A percentile compares a stretch with the other conserved stretches of the same genome.
Evolutionary conservation across 306 rosid genomes (phyloP).

Genomic region (Castanea sativa): DNA sequence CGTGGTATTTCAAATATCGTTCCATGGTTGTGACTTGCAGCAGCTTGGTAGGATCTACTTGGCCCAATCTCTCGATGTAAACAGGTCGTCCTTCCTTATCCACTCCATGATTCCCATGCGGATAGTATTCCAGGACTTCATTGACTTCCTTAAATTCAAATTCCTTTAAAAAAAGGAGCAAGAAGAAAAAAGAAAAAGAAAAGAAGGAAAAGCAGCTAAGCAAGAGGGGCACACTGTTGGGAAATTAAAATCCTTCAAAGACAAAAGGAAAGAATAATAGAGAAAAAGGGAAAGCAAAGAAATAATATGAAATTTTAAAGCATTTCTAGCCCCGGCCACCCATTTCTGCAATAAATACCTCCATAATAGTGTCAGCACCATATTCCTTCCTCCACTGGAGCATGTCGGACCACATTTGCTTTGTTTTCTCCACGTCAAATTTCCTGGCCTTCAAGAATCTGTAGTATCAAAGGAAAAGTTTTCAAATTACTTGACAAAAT

Average conservation of each 20-base stretch:
- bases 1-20: conserved; percentile 78
- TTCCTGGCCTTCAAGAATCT: conserved; percentile 94
- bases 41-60: conserved; percentile 61
- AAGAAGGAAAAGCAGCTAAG: background rate
- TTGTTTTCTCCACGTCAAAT: conserved; percentile 76
- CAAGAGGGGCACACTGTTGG: background rate
- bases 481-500: background rate
- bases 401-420: conserved; percentile 92
- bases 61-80: conserved; percentile 80
- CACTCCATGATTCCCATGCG: conserved; percentile 92
- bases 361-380: conserved; percentile 63
- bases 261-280: background rate
- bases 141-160: conserved; percentile 72
- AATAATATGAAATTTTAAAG: background rate
- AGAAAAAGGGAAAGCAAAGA: background rate
- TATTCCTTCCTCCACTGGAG: conserved; percentile 84
- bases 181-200: background rate
- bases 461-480: conserved; percentile 5
- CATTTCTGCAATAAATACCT: conserved; percentile 40
- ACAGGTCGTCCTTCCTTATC: conserved; percentile 95
- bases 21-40: conserved; percentile 89
- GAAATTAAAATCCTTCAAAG: background rate
- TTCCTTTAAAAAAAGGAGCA: conserved; percentile 41
- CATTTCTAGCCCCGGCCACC: conserved; percentile 5
- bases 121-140: conserved; percentile 73